Base-by-base conservation (phyloP, 176 grass and related monocot genomes). In the Raddia distichophylla region DNA sequence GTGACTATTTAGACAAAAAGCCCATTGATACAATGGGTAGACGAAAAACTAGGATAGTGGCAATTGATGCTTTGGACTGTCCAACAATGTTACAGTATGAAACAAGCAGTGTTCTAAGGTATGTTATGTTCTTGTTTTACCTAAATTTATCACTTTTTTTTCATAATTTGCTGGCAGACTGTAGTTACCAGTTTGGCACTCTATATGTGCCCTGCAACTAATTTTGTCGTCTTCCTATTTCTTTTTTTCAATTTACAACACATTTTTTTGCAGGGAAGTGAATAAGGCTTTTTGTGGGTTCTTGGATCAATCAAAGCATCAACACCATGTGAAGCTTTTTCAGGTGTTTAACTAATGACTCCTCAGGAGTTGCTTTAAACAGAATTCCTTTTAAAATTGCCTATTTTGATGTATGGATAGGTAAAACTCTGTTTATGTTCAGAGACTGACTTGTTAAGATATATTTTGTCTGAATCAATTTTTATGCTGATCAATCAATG, bases 261-360 rank as follows among this genome's bases (percentile, higher is more conserved):
- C 15, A 34, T 64, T 14, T 78, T 34, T 82, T 14, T 6, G 44
- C 84, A 98, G 95, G 88, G 95, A 98, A 80, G 72, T 84, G 52
- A 94, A 93, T 75, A 98, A 98, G 68, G 95, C 95, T 5, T 94
- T 98, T 10, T 94, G 90, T 87, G 95, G 95, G 10, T 98, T 98
- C 84, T n/a, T 84, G 7, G 75, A 92, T 86, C 68, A 52, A 73
- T 78, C 81, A 71, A 94, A 93, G 67, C 71, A 86, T 69, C 78
- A 79, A 15, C 12, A 78, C 10, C 61, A 14, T 76, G 34, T 69
- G 53, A 85, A 85, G 64, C 81, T 78, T 86, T 90, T 88, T 37
- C 84, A 93, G 86, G 92, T 85, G 37, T 44, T 80, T 48, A 60
- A 57, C 44, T 67, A 69, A 74, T 67, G 50, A 60, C 32, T 59